phyloP scores from a whole-genome alignment of 257 asterid species.

The Rauvolfia tetraphylla region DNA sequence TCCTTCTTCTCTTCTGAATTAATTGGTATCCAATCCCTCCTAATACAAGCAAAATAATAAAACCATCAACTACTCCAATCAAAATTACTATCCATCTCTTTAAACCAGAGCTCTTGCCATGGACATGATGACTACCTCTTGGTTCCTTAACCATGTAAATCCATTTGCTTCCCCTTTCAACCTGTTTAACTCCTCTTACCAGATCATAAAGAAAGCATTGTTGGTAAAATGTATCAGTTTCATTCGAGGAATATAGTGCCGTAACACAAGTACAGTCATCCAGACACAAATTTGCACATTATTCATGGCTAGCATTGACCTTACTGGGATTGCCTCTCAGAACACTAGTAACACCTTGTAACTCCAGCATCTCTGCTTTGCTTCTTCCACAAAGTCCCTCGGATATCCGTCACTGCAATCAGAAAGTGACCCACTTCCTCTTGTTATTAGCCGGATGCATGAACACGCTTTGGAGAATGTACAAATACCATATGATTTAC shows the following conservation, averaged over 20 bases:
- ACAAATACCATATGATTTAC: conserved; percentile 63
- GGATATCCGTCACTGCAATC: conserved; percentile 30
- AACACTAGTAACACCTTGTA: conserved; percentile 55
- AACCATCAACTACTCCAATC: conserved; percentile 67
- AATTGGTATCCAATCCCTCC: conserved; percentile 60
- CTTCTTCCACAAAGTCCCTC: conserved; percentile 44
- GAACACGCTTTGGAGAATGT: conserved; percentile 63
- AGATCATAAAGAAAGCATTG: conserved; percentile 46
- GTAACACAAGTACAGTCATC: conserved; percentile 66
- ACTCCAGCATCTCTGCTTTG: conserved; percentile 56
- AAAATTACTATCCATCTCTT: conserved; percentile 60
- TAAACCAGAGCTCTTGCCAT: conserved; percentile 44
- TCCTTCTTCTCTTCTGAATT: conserved; percentile 43
- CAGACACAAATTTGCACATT: conserved; percentile 51
- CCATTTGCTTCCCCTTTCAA: conserved; percentile 31
- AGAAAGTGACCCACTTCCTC: conserved; percentile 22
- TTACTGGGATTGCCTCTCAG: conserved; percentile 33
- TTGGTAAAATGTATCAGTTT: conserved; percentile 2
- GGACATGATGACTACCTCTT: conserved; percentile 31
- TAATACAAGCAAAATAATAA: conserved; percentile 50
- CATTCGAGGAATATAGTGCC: conserved; percentile 34
- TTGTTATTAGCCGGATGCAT: conserved; percentile 38
- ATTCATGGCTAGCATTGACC: conserved; percentile 35
- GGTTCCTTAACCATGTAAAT: conserved; percentile 61
- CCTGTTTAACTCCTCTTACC: conserved; percentile 64